Evolutionary conservation across 2,329 filamentous ascomycete genomes (phyloP).

Genomic region (Cladophialophora chaetospira): DNA sequence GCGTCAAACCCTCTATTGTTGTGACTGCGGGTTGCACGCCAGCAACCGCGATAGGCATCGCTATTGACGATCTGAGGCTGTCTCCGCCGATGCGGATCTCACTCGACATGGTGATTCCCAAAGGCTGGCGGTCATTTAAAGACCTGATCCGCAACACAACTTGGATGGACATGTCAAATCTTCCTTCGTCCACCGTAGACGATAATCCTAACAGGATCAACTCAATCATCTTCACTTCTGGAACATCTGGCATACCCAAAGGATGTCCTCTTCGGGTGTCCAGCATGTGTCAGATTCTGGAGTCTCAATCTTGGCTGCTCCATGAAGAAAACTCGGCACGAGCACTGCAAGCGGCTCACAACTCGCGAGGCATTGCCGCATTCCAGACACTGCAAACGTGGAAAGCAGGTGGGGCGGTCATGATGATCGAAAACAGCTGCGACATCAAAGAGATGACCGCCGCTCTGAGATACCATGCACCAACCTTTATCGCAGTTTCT

Average conservation of each 20-base stretch:
- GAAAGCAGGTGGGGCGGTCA: not conserved
- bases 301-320: not conserved
- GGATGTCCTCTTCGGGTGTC: not conserved
- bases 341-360: not conserved
- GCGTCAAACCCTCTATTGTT: not conserved
- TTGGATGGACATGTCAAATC: not conserved
- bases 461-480: not conserved
- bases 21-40: not conserved
- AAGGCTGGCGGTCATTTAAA: not conserved
- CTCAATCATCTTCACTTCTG: not conserved
- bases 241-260: not conserved
- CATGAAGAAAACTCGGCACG: not conserved
- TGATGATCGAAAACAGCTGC: not conserved
- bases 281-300: not conserved
- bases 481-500: not conserved
- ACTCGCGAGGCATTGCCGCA: not conserved
- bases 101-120: not conserved
- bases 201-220: not conserved
- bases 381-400: not conserved
- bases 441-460: not conserved
- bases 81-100: not conserved
- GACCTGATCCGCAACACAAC: not conserved
- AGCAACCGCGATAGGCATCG: not conserved
- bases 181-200: not conserved
- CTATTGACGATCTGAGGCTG: not conserved